Evolutionary conservation across 2,329 filamentous ascomycete species (phyloP), one percentile per base, ranked within the genome.

Genomic region (Thermoascus crustaceus): DNA sequence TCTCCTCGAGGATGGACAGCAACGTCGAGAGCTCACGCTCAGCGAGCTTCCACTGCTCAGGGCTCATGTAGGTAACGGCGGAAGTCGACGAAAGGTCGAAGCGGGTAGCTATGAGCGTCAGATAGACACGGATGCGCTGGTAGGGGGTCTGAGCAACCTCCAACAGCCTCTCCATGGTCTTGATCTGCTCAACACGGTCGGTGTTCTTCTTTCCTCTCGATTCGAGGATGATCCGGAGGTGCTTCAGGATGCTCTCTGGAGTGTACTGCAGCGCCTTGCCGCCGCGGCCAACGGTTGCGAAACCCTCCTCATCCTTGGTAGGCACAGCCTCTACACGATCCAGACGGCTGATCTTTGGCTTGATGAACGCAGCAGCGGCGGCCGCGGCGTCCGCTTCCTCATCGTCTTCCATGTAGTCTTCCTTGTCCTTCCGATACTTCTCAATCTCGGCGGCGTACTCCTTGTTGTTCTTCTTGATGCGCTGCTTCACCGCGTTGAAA

Each of bases 151-250:
- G 76, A 46, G 91, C 78, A 46, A 98, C 88, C 60, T 94, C 87
- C 54, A 81, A 70, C 35, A 98, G 76, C 71, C 88, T 94, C 75
- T 96, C 91, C 87, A 98, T 94, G 34, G 89, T 82, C 64, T 82
- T 82, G 65, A 98, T 96, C 68, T 98, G 91, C 67, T 98, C 91
- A 30, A 77, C 59, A 32, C 87, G 82, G 63, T 98, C 91, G 46
- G 91, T 95, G 72, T 96, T 96, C 78, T 98, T 98, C 74, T 94
- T 93, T 61, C 91, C 91, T 71, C 91, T 78, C 40, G 89, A 88
- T 70, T 98, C 91, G 58, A 96, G 73, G 56, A 98, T 96, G 34
- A 80, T 77, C 39, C 89, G 80, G 34, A 98, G 75, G 64, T 96
- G 87, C 73, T 98, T 98, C 63, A 96, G 82, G 57, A 98, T 98